Evolutionary conservation across 179 eudicot species (phyloP), one percentile per base, ranked within the genome.

Genomic region (Amaranthus tricolor): DNA sequence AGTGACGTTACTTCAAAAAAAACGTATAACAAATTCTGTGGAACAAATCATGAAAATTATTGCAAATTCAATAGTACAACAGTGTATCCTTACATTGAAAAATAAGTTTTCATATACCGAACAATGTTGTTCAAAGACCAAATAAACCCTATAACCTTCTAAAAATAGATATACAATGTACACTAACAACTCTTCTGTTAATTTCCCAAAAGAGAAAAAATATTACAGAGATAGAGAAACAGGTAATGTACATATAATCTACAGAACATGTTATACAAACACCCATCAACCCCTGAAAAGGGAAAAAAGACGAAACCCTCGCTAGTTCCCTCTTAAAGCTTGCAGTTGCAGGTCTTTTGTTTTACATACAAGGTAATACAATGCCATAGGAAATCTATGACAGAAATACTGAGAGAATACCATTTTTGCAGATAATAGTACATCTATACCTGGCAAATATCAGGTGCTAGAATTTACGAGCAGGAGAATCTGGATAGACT

Each of bases 401-500:
- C 68, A 19, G 48, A 54, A 65, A 62, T 51, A 79, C 55, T 40
- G 53, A 8, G 53, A 40, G 44, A 62, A 58, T 54, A 21, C 40
- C 60, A 54, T 74, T 62, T 70, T 75, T 40, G 51, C 66, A 21
- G 49, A 68, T 43, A 50, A 53, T 74, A 17, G 70, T 75, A 79
- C 67, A 79, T 75, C 53, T 6, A 64, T 75, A 44, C 62, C 48
- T 52, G 70, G 73, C 82, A 74, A 59, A 69, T 59, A 78, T 68
- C 69, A 70, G 75, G 50, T 70, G 75, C 75, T 80, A 72, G 64
- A 74, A 76, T 62, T 73, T 53, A 72, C 81, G 60, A 24, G 76
- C 70, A 40, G 45, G 49, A 49, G 48, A 56, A 57, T 49, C 54
- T 57, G 63, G 74, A 51, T 47, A 70, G 15, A 24, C 50, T 71